Evolutionary conservation across 208 protist species (phyloP).

Genomic region (Balamuthia mandrillaris): DNA sequence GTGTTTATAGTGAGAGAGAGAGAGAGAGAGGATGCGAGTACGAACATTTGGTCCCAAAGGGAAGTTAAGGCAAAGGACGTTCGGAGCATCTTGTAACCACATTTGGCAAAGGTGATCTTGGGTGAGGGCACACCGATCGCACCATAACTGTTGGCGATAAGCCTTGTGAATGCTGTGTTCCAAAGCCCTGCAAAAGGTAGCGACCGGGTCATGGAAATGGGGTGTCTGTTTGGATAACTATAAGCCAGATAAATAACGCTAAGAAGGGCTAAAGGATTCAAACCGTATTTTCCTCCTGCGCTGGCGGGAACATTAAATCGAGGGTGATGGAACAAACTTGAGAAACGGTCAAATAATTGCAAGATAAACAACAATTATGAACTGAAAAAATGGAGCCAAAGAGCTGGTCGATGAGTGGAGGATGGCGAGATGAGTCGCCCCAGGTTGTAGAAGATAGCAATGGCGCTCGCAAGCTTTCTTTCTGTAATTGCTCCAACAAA

Average conservation of each 20-base stretch:
- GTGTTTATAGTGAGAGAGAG: background rate
- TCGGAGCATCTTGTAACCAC: constrained; percentile 28
- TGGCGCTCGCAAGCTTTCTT: constrained; percentile 39
- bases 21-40: background rate
- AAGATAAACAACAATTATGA: constrained; percentile 44
- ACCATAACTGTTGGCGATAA: constrained; percentile 49
- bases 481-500: constrained; percentile 64
- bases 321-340: background rate
- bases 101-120: constrained; percentile 28
- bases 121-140: constrained; percentile 45
- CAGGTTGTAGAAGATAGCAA: background rate
- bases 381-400: constrained; percentile 45
- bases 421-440: no score
- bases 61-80: constrained; percentile 47
- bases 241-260: background rate
- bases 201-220: background rate
- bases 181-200: constrained; percentile 38
- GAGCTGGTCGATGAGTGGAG: constrained; percentile 43
- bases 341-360: constrained; percentile 21
- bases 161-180: constrained; percentile 31
- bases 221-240: background rate
- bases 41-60: background rate
- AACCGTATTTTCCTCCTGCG: no score
- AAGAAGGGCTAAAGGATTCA: background rate
- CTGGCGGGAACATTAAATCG: background rate